Percentiles rank a stretch among this genome's conserved stretches.
Evolutionary conservation across 768 basidiomycete genomes (phyloP).

Genomic region (Termitomyces sp.): DNA sequence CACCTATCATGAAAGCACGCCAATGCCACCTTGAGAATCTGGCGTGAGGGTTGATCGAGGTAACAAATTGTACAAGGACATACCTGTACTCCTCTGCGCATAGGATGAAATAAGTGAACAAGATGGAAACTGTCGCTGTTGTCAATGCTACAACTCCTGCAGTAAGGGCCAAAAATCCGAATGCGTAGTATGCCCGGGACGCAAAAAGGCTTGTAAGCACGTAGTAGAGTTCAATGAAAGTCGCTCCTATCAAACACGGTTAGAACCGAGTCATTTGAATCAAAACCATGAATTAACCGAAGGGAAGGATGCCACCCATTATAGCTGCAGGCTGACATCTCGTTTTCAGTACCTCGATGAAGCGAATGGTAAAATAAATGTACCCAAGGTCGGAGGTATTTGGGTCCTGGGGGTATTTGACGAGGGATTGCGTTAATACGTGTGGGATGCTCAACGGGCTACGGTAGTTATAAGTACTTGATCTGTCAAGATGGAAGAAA

Average conservation of each 20-base stretch:
- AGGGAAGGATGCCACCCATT: constrained; percentile 89
- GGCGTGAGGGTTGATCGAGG: not conserved
- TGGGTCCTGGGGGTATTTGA: constrained; percentile 88
- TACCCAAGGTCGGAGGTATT: constrained; percentile 81
- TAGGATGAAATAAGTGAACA: constrained; percentile 85
- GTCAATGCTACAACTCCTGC: constrained; percentile 79
- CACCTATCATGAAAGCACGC: constrained; percentile 89
- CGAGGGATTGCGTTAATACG: constrained; percentile 90
- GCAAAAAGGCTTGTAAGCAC: constrained; percentile 89
- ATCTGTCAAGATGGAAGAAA: not conserved
- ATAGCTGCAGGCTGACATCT: constrained; percentile 53
- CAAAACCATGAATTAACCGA: constrained; percentile 47
- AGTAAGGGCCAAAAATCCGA: constrained; percentile 90
- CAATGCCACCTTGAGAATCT: constrained; percentile 77
- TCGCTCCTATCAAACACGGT: constrained; percentile 56
- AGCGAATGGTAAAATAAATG: constrained; percentile 16
- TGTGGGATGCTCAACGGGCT: constrained; percentile 78
- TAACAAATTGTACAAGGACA: constrained; percentile 11
- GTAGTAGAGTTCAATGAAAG: constrained; percentile 93
- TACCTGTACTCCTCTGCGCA: constrained; percentile 94
- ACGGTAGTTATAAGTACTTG: not conserved
- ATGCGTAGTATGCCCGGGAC: constrained; percentile 90
- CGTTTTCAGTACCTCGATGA: not conserved
- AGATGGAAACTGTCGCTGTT: constrained; percentile 85
- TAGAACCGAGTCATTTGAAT: not conserved